Conservation (phyloP, 2,329 filamentous ascomycete genomes). For the Exophiala spinifera region DNA sequence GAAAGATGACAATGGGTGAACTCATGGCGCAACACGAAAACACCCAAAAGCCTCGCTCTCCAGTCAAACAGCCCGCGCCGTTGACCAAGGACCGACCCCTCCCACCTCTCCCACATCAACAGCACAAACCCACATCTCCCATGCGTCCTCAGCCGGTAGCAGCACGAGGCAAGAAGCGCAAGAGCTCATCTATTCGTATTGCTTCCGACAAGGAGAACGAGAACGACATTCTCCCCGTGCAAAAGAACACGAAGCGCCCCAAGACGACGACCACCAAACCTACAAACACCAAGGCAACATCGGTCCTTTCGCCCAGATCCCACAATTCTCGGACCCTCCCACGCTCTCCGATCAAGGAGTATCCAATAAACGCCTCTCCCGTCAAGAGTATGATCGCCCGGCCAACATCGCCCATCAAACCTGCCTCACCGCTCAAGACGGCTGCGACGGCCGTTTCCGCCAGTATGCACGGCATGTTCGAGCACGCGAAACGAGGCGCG, state of each 20-base stretch:
- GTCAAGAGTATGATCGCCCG: constrained; percentile 51
- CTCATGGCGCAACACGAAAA: constrained; percentile 44
- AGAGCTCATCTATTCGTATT: constrained; percentile 23
- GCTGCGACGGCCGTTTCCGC: constrained; percentile 42
- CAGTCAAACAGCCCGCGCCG: constrained; percentile 26
- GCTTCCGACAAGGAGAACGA: constrained; percentile 73
- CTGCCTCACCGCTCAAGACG: constrained; percentile 39
- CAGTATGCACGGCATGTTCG: constrained; percentile 25
- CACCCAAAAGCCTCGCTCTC: constrained; percentile 45
- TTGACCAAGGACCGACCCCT: constrained; percentile 30
- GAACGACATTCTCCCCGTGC: constrained; percentile 52
- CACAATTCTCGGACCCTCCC: constrained; percentile 71
- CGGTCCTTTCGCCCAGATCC: constrained; percentile 75
- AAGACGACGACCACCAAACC: constrained; percentile 38
- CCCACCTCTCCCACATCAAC: constrained; percentile 33
- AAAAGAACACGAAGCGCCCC: constrained; percentile 59
- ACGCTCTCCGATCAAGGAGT: constrained; percentile 52
- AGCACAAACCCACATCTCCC: constrained; percentile 31
- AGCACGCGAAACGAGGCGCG: constrained; percentile 27
- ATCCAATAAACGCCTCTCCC: constrained; percentile 35
- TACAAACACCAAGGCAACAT: constrained; percentile 46
- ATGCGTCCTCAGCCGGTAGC: constrained; percentile 31
- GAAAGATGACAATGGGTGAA: constrained; percentile 79
- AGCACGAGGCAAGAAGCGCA: constrained; percentile 31
- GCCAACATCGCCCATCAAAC: constrained; percentile 44